phyloP scores from a whole-genome alignment of 129 eudicot genomes.

The Artemisia argyi region DNA sequence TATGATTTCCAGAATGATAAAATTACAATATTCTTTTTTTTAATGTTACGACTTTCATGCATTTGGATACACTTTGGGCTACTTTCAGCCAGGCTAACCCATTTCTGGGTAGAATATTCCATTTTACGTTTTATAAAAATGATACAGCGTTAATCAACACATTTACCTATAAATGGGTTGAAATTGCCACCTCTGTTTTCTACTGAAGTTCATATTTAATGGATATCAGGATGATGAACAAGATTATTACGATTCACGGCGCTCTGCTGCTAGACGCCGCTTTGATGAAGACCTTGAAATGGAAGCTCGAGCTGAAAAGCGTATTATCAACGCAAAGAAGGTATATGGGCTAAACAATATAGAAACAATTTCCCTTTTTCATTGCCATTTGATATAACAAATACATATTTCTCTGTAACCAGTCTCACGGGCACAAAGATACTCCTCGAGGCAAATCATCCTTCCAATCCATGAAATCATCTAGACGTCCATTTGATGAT shows the following conservation, averaged over 20 bases:
- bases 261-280: slow-evolving; percentile 63
- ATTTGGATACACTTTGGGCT: no score
- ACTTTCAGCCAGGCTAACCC: no score
- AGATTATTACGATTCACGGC: slow-evolving; percentile 78
- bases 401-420: slow-evolving; percentile 9
- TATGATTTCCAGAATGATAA: neutral
- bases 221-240: slow-evolving; percentile 76
- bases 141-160: neutral
- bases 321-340: slow-evolving; percentile 91
- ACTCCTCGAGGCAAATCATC: slow-evolving; percentile 64
- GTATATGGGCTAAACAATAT: slow-evolving; percentile 32
- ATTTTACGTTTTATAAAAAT: no score
- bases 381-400: slow-evolving; percentile 6
- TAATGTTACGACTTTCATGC: neutral
- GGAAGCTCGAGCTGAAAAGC: slow-evolving; percentile 98
- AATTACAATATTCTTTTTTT: no score
- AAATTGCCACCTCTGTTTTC: neutral
- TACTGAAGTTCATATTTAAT: neutral
- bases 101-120: no score
- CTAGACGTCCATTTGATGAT: slow-evolving; percentile 79
- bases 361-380: neutral
- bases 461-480: slow-evolving; percentile 54
- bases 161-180: neutral
- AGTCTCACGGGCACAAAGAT: slow-evolving; percentile 62
- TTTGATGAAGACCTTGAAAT: slow-evolving; percentile 84